Base-by-base conservation (phyloP, 164 flowering plant species). In the Umbellularia californica region DNA sequence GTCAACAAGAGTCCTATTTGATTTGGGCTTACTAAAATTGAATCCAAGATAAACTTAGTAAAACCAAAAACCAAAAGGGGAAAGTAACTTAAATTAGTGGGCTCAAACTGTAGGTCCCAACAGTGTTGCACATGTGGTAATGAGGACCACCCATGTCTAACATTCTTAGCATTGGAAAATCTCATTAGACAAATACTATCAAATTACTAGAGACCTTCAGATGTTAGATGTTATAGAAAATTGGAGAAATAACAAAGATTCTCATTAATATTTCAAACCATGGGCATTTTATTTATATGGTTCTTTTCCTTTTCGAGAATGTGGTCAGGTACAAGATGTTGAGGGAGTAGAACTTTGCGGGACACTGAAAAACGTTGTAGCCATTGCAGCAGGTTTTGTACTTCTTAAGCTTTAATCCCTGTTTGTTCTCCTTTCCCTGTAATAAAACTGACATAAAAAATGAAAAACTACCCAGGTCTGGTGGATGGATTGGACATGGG, bases 401-500 rank as follows among this genome's bases (percentile, higher is more conserved):
- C 12, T 58, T 72, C 25, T 24, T 73, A n/a, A n/a, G 23, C n/a
- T 27, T 70, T 27, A 17, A 17, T 52, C 47, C 65, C 12, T 52
- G 2, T 30, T 0, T 27, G 47, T 13, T 73, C 62, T 12, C 15
- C 13, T 35, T 11, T 22, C 58, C 7, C 35, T 6, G 13, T 23
- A 20, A 47, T 24, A 15, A 11, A 41, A 33, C 9, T 23, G 50
- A 51, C 20, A 51, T 23, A 30, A 35, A 35, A 5, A 35, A 35
- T 35, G 52, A 65, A 47, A 28, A 65, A 65, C 27, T 71, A 28
- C 19, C 58, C 90, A 94, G 98, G 99, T 79, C 82, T 95, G 72
- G 96, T 95, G 69, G 99, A 95, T 79, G 98, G 99, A 51, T 79
- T 95, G 83, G 97, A 90, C 68, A 93, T 95, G 98, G 98, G 99